Evolutionary conservation across 2,329 filamentous ascomycete genomes (phyloP).

Genomic region (Aspergillus vadensis): DNA sequence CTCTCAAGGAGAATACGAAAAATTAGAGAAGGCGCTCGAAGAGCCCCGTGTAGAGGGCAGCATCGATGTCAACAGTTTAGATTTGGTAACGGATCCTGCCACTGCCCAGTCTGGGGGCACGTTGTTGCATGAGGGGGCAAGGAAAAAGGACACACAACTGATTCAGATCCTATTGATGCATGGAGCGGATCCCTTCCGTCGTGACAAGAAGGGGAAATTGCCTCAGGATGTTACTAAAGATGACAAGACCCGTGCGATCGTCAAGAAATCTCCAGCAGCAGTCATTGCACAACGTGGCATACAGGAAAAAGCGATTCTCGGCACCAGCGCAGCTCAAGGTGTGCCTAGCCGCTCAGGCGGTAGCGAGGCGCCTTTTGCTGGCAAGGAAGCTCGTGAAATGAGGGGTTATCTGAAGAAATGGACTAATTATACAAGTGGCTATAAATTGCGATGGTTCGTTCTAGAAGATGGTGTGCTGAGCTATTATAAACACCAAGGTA

Average conservation of each 20-base stretch:
- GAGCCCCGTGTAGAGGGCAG: slow-evolving; percentile 83
- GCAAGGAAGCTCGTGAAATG: slow-evolving; percentile 92
- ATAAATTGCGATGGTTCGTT: slow-evolving; percentile 97
- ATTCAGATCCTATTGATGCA: slow-evolving; percentile 90
- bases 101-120: slow-evolving; percentile 86
- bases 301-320: slow-evolving; percentile 94
- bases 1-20: slow-evolving; percentile 70
- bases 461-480: slow-evolving; percentile 95
- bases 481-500: slow-evolving; percentile 95
- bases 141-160: slow-evolving; percentile 80
- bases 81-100: slow-evolving; percentile 77
- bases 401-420: slow-evolving; percentile 99
- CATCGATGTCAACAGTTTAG: slow-evolving; percentile 88
- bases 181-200: slow-evolving; percentile 91
- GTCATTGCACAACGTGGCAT: slow-evolving; percentile 93
- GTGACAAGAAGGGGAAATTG: slow-evolving; percentile 92
- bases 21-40: slow-evolving; percentile 75
- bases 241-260: slow-evolving; percentile 79
- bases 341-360: slow-evolving; percentile 52
- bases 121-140: slow-evolving; percentile 87
- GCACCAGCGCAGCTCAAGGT: slow-evolving; percentile 64
- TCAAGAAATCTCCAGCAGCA: slow-evolving; percentile 92
- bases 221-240: slow-evolving; percentile 97
- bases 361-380: slow-evolving; percentile 61
- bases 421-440: slow-evolving; percentile 98